A percentile compares a stretch with the other conserved stretches of the same genome.
Conservation (phyloP, 2,329 filamentous ascomycete genomes). For the Arthrinium phaeospermum region DNA sequence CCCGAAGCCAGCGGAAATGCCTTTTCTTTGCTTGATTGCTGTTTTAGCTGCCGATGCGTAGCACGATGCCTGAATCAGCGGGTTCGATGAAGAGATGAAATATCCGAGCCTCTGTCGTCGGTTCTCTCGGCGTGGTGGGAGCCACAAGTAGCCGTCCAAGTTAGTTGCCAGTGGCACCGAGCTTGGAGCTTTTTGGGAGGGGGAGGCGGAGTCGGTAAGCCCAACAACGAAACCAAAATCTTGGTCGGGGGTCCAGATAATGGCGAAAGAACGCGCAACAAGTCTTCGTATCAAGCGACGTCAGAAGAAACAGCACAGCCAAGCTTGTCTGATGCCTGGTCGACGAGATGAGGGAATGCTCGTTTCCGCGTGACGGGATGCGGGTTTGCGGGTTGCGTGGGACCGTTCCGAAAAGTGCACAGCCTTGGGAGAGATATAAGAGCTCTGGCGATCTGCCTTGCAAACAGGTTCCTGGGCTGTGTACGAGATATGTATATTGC, state of each 20-base stretch:
- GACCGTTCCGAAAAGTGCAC: constrained; percentile 4
- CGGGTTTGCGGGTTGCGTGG: constrained; percentile 6
- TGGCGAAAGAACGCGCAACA: constrained; percentile 18
- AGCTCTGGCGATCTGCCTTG: constrained; percentile 4
- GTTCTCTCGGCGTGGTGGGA: not conserved
- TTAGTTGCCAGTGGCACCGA: constrained; percentile 3
- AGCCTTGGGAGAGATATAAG: constrained; percentile 6
- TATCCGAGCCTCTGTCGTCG: not conserved
- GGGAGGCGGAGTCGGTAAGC: constrained; percentile 12
- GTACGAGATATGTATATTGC: not conserved
- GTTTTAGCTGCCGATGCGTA: not conserved
- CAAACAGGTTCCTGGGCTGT: constrained; percentile 5
- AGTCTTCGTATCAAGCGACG: constrained; percentile 4
- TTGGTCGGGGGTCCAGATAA: constrained; percentile 5
- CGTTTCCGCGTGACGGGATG: constrained; percentile 1
- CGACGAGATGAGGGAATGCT: not conserved
- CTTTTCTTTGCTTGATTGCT: constrained; percentile 3
- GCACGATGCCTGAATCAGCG: constrained; percentile 8
- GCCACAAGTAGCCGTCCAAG: constrained; percentile 5
- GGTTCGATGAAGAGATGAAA: not conserved
- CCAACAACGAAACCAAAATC: not conserved
- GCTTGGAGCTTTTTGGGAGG: not conserved
- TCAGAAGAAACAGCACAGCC: not conserved
- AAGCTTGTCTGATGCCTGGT: not conserved
- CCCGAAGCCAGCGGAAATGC: constrained; percentile 10